Evolutionary conservation across 345 rosid species (phyloP).

Genomic region (Salix suchowensis): DNA sequence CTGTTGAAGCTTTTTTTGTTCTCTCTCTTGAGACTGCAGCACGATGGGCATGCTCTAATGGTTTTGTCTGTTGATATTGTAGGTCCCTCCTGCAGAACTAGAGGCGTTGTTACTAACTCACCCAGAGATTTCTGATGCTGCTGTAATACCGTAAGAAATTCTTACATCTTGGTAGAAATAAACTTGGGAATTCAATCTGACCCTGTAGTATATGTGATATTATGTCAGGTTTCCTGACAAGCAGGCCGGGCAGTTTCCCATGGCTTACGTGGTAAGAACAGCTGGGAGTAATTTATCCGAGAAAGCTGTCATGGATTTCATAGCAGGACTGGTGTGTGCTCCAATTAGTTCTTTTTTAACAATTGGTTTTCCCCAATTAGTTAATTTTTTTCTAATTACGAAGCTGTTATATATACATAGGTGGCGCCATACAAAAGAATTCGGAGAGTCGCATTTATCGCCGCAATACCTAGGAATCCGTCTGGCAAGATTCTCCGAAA

Average conservation of each 20-base stretch:
- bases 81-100: conserved; percentile 94
- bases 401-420: conserved; percentile 22
- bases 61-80: not conserved
- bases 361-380: not conserved
- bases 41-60: not conserved
- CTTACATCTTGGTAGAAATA: not conserved
- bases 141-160: conserved; percentile 72
- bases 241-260: conserved; percentile 79
- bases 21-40: not conserved
- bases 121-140: conserved; percentile 65
- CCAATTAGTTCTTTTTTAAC: not conserved
- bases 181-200: not conserved
- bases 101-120: conserved; percentile 77
- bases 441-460: conserved; percentile 54
- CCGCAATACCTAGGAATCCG: conserved; percentile 65
- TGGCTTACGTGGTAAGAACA: conserved; percentile 77
- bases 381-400: not conserved
- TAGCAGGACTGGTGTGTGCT: conserved; percentile 49
- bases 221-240: conserved; percentile 65
- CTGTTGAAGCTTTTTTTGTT: too few relatives aligned
- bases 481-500: conserved; percentile 85
- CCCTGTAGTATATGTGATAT: not conserved
- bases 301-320: conserved; percentile 54
- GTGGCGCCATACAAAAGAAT: conserved; percentile 82
- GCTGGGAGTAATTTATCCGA: conserved; percentile 46